phyloP scores from a whole-genome alignment of 140 eudicot species.

The Stevia rebaudiana region DNA sequence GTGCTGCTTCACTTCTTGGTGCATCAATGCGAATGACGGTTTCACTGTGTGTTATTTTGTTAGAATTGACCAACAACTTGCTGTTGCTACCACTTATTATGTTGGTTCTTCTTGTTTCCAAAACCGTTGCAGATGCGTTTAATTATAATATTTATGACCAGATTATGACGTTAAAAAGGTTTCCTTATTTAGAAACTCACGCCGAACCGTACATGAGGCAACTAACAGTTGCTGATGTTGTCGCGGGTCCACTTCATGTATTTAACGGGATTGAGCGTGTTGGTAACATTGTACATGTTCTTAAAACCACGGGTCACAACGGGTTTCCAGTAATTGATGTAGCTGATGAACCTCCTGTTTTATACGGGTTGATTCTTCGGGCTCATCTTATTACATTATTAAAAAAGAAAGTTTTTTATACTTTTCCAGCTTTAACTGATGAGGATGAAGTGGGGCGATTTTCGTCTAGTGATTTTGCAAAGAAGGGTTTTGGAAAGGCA shows the following conservation, averaged over 20 bases:
- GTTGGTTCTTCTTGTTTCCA: constrained; percentile 84
- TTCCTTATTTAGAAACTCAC: constrained; percentile 79
- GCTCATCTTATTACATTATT: constrained; percentile 67
- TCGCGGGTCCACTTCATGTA: constrained; percentile 70
- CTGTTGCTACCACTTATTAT: constrained; percentile 63
- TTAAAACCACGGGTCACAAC: constrained; percentile 64
- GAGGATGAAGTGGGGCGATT: constrained; percentile 32
- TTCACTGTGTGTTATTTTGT: constrained; percentile 71
- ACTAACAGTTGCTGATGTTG: constrained; percentile 72
- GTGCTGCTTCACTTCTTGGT: constrained; percentile 89
- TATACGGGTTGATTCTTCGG: constrained; percentile 72
- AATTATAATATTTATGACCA: constrained; percentile 67
- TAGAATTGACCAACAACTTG: constrained; percentile 76
- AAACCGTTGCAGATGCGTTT: constrained; percentile 81
- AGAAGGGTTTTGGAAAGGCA: constrained; percentile 53
- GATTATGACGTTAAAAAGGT: constrained; percentile 64
- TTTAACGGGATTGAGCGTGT: constrained; percentile 77
- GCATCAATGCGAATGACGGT: constrained; percentile 95
- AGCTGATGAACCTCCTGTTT: constrained; percentile 60
- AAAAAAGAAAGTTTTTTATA: constrained; percentile 52
- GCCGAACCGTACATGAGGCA: constrained; percentile 96
- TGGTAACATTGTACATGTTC: constrained; percentile 60
- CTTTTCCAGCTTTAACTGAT: constrained; percentile 26
- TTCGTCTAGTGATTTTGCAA: constrained; percentile 76
- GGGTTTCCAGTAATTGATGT: constrained; percentile 85